Evolutionary conservation across 2,329 filamentous ascomycete species (phyloP).

Genomic region (Hirsutella minnesotensis): DNA sequence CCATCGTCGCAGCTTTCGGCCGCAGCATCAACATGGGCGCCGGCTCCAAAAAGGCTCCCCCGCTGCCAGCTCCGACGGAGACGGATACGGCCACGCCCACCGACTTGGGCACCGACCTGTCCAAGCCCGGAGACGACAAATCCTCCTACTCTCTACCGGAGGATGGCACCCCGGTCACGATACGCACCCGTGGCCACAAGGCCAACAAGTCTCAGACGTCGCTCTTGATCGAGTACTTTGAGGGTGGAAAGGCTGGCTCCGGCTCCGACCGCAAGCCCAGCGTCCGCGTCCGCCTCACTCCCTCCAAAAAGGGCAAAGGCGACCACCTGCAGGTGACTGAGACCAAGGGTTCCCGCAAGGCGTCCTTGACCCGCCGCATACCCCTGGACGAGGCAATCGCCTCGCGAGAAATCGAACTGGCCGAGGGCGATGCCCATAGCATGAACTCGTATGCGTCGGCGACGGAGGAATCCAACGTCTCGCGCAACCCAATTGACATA

Average conservation of each 20-base stretch:
- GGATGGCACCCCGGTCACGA: slow-evolving; percentile 84
- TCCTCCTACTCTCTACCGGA: slow-evolving; percentile 73
- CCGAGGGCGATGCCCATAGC: slow-evolving; percentile 52
- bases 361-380: slow-evolving; percentile 43
- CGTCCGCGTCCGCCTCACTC: slow-evolving; percentile 68
- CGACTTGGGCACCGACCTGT: slow-evolving; percentile 53
- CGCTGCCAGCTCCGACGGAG: slow-evolving; percentile 70
- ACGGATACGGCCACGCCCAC: slow-evolving; percentile 53
- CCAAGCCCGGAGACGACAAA: slow-evolving; percentile 54
- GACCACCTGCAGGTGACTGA: slow-evolving; percentile 84
- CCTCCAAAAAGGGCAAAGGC: slow-evolving; percentile 55
- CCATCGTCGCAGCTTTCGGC: slow-evolving; percentile 3
- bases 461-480: slow-evolving; percentile 69
- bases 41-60: slow-evolving; percentile 46
- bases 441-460: slow-evolving; percentile 66
- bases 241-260: slow-evolving; percentile 55
- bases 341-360: slow-evolving; percentile 59
- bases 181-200: slow-evolving; percentile 60
- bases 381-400: slow-evolving; percentile 32
- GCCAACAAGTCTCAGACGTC: slow-evolving; percentile 68
- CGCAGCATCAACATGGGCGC: slow-evolving; percentile 36
- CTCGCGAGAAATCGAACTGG: slow-evolving; percentile 29
- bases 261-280: slow-evolving; percentile 63
- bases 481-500: slow-evolving; percentile 71
- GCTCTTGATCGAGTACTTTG: slow-evolving; percentile 89